phyloP scores from a whole-genome alignment of 768 basidiomycete genomes.

The Suillus americanus region DNA sequence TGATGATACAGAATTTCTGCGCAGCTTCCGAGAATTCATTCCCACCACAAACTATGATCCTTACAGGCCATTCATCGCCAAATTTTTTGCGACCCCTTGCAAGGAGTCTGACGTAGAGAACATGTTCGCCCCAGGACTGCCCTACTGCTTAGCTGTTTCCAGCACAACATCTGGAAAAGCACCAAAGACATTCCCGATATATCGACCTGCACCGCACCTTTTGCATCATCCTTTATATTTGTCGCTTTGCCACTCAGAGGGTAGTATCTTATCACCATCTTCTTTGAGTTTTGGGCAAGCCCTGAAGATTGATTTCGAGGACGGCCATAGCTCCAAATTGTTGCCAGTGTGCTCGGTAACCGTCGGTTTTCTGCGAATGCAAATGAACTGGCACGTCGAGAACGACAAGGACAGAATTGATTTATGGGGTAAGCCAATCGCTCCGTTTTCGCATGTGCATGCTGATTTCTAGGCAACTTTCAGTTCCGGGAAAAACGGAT shows the following conservation, averaged over 20 bases:
- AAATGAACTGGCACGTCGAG: not conserved
- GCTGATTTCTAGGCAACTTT: not conserved
- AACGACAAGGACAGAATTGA: not conserved
- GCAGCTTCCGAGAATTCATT: constrained; percentile 15
- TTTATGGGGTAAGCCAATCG: not conserved
- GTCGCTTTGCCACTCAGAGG: not conserved
- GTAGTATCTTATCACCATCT: not conserved
- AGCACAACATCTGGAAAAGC: constrained; percentile 19
- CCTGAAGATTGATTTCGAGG: not conserved
- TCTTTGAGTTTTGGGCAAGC: not conserved
- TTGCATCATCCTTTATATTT: not conserved
- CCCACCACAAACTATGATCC: constrained; percentile 23
- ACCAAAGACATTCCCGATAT: constrained; percentile 21
- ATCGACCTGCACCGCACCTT: constrained; percentile 4
- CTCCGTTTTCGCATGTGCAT: no score
- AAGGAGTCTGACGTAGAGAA: constrained; percentile 15
- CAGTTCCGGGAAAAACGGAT: constrained; percentile 15
- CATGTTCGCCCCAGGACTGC: constrained; percentile 24
- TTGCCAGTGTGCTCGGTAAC: not conserved
- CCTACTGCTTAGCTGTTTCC: constrained; percentile 19
- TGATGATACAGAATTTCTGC: constrained; percentile 10
- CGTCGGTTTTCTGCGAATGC: not conserved
- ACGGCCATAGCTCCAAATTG: not conserved
- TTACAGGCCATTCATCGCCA: constrained; percentile 18
- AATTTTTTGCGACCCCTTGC: constrained; percentile 8